Percentiles rank a stretch among this genome's conserved stretches.
Evolutionary conservation across 306 rosid species (phyloP).

Genomic region (Rosa persica): DNA sequence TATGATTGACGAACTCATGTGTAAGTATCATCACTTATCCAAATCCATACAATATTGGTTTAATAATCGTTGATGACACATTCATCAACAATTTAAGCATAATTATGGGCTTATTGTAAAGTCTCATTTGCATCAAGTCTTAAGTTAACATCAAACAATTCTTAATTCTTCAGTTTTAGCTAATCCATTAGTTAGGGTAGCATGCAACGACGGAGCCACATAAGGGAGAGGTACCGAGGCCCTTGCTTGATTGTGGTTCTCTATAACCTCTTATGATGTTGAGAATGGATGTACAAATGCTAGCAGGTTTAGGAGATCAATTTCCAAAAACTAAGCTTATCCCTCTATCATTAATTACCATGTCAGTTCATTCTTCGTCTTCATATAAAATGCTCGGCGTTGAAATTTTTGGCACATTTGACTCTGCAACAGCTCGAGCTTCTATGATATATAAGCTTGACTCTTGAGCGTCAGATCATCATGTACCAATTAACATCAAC

Average conservation of each 20-base stretch:
- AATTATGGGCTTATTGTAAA: no score
- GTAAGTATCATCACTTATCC: no score
- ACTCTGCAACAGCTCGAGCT: not conserved
- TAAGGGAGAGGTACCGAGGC: not conserved
- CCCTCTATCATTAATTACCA: not conserved
- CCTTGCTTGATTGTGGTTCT: not conserved
- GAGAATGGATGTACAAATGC: not conserved
- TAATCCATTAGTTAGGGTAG: not conserved
- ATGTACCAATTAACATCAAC: slow-evolving; percentile 6
- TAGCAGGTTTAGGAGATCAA: not conserved
- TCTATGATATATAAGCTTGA: not conserved
- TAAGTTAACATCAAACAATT: no score
- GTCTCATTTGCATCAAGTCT: no score
- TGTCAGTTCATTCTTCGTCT: not conserved
- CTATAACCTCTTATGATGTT: not conserved
- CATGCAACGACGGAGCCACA: not conserved
- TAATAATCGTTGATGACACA: no score
- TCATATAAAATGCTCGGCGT: not conserved
- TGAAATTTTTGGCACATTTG: not conserved
- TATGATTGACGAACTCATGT: no score
- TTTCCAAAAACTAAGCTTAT: not conserved
- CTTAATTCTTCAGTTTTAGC: no score
- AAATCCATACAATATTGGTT: no score
- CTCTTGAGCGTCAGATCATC: not conserved
- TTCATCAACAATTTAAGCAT: no score